Evolutionary conservation across 371 early-diverging fungal species (phyloP).

Genomic region (Mucor plumbeus): DNA sequence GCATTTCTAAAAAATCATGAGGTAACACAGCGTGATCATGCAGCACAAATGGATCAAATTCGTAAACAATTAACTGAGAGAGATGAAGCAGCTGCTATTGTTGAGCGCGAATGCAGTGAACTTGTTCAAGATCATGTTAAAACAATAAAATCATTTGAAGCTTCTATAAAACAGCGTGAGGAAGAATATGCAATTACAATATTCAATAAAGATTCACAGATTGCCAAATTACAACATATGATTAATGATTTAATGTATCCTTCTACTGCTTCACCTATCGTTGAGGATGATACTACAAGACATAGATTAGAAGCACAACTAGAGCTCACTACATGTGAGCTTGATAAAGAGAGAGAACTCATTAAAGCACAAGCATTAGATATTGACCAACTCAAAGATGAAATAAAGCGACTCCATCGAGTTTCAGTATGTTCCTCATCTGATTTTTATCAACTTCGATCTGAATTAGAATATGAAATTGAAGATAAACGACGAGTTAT

Average conservation of each 20-base stretch:
- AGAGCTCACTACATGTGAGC: slow-evolving; percentile 42
- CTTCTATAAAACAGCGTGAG: slow-evolving; percentile 22
- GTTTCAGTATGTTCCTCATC: slow-evolving; percentile 13
- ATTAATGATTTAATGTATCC: slow-evolving; percentile 10
- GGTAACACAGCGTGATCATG: slow-evolving; percentile 23
- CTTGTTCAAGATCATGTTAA: slow-evolving; percentile 35
- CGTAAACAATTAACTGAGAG: slow-evolving; percentile 34
- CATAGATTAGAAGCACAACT: slow-evolving; percentile 53
- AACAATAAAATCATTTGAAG: slow-evolving; percentile 36
- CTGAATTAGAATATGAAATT: slow-evolving; percentile 34
- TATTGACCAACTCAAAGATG: slow-evolving; percentile 38
- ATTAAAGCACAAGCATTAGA: slow-evolving; percentile 33
- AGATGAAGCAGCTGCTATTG: slow-evolving; percentile 28
- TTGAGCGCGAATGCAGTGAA: slow-evolving; percentile 48
- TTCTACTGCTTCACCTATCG: neutral
- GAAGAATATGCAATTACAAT: slow-evolving; percentile 17
- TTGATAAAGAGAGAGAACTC: slow-evolving; percentile 41
- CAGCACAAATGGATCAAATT: slow-evolving; percentile 33
- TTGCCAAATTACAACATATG: slow-evolving; percentile 19
- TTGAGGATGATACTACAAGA: slow-evolving; percentile 10
- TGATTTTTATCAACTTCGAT: slow-evolving; percentile 27
- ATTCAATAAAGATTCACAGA: slow-evolving; percentile 24
- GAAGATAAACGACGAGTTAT: slow-evolving; percentile 37
- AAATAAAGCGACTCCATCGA: slow-evolving; percentile 41
- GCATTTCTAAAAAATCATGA: slow-evolving; percentile 22